Evolutionary conservation across 306 rosid species (phyloP), one percentile per base, ranked within the genome.

Genomic region (Sesbania bispinosa): DNA sequence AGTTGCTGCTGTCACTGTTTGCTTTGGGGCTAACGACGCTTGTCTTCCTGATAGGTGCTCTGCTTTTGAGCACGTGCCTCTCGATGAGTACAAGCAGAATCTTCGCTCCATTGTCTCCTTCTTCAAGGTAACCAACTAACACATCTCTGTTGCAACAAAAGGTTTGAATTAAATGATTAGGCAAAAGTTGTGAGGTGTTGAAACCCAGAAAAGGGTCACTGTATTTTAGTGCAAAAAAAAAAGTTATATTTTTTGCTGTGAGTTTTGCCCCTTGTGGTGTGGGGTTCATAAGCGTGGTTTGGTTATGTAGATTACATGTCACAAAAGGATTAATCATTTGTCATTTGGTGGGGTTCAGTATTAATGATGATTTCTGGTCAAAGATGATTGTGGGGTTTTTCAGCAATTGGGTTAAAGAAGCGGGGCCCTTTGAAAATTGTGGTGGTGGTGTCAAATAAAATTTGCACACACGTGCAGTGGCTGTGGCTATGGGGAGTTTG

Each of bases 1-100:
- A 2, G 9, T 82, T 38, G 93, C n/a, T n/a, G n/a, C 90, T 5
- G 62, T 88, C 77, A 90, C 90, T 0, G 82, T 93, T 32, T 93
- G 90, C 87, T 93, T 93, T 55, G 98, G 98, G 53, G 98, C 98
- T n/a, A 93, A 93, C 65, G 98, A 93, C 14, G 98, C 97, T 21
- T 72, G 84, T 35, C 91, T 93, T 75, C 88, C 93, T 0, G 84
- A 86, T 62, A 70, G 96, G 61, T 79, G 50, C 82, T 84, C 86
- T 9, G 91, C 73, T n/a, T 88, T 88, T 75, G 97, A 85, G 20
- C 93, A 90, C 77, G 98, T 93, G 71, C 97, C 96, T 38, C 45
- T 85, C 4, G 36, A 53, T 58, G 98, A 93, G 71, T 93, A 79
- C 83, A 82, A 79, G 83, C 86, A 29, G 8, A 93, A 93, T 41